These are phyloP conservation scores for Pharnaceum exiguum DNA, from an alignment of 148 eudicot genomes.

Conservation along the genomic window DNA sequence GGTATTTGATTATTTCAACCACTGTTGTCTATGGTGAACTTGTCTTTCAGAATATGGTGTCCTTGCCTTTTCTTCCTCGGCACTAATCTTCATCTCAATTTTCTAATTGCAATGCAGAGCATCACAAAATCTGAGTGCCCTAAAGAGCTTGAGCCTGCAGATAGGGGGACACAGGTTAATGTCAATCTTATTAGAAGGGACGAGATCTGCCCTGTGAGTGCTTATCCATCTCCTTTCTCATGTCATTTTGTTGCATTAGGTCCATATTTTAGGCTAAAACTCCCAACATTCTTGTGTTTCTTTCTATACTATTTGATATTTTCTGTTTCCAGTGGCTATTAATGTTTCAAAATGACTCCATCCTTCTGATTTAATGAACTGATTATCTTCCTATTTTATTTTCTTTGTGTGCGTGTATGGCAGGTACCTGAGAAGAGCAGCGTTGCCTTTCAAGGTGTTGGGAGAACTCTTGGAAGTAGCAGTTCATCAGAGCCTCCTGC, in stretches of 20 bases:
- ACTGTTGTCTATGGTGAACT: not conserved
- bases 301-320: too few relatives aligned
- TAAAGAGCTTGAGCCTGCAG: constrained; percentile 59
- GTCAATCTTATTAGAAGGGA: constrained; percentile 54
- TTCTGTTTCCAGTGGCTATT: too few relatives aligned
- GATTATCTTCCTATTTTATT: not conserved
- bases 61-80: not conserved
- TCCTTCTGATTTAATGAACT: too few relatives aligned
- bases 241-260: too few relatives aligned
- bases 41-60: not conserved
- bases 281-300: too few relatives aligned
- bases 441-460: constrained; percentile 50
- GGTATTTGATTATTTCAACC: constrained; percentile 36
- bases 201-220: constrained; percentile 52
- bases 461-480: constrained; percentile 58
- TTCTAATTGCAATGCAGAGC: constrained; percentile 36
- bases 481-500: constrained; percentile 23
- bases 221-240: not conserved
- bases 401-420: not conserved
- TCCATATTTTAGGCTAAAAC: not conserved
- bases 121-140: constrained; percentile 58
- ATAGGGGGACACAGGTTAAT: constrained; percentile 45
- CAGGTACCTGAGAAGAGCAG: constrained; percentile 52
- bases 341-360: too few relatives aligned
- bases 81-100: not conserved